Evolutionary conservation across 352 stramenopile genomes (phyloP).

Genomic region (Phytophthora litchii): DNA sequence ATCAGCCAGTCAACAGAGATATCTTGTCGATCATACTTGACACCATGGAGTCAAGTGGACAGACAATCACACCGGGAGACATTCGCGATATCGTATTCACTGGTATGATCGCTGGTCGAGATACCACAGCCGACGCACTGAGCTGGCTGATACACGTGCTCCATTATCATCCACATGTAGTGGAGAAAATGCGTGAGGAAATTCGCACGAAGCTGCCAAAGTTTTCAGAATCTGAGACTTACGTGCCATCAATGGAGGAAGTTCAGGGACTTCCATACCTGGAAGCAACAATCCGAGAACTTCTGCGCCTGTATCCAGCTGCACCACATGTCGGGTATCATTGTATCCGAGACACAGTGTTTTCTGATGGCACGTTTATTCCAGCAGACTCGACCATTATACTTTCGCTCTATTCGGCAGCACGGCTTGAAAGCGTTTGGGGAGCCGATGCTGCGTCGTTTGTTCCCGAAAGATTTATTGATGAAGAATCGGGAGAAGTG

Average conservation of each 20-base stretch:
- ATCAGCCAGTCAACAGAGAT: slow-evolving; percentile 19
- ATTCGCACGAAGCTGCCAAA: slow-evolving; percentile 28
- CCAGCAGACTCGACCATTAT: slow-evolving; percentile 21
- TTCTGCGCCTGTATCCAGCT: slow-evolving; percentile 43
- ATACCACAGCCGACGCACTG: slow-evolving; percentile 55
- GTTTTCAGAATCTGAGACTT: slow-evolving; percentile 5
- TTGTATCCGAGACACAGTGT: slow-evolving; percentile 39
- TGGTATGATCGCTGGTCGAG: slow-evolving; percentile 63
- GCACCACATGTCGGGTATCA: slow-evolving; percentile 38
- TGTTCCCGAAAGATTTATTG: background rate
- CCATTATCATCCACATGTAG: slow-evolving; percentile 38
- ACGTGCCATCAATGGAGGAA: slow-evolving; percentile 31
- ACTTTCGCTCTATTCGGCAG: slow-evolving; percentile 37
- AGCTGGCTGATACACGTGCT: slow-evolving; percentile 59
- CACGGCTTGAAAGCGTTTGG: slow-evolving; percentile 38
- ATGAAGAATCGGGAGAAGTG: too few relatives aligned
- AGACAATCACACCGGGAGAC: slow-evolving; percentile 26
- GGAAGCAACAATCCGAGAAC: slow-evolving; percentile 47
- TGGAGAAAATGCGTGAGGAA: slow-evolving; percentile 34
- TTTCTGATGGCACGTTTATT: slow-evolving; percentile 54
- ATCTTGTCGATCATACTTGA: slow-evolving; percentile 31
- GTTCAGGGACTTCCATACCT: slow-evolving; percentile 31
- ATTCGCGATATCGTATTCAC: slow-evolving; percentile 61
- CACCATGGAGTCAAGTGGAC: slow-evolving; percentile 22
- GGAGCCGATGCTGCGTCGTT: slow-evolving; percentile 35